Percentiles rank a stretch among this genome's conserved stretches.
Evolutionary conservation across 2,329 filamentous ascomycete genomes (phyloP).

Genomic region (Aspergillus aculeatus): DNA sequence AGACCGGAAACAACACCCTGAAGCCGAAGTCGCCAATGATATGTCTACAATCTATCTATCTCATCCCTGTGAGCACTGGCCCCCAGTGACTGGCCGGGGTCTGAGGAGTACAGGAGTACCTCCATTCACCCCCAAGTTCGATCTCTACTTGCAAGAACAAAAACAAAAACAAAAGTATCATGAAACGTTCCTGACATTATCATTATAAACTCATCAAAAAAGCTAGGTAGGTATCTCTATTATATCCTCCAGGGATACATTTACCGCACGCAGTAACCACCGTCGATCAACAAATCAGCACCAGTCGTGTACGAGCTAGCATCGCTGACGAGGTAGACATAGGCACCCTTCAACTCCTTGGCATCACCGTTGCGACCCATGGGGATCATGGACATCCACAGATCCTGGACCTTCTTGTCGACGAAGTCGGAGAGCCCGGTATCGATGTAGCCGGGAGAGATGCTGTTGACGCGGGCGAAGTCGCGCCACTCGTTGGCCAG

Average conservation of each 20-base stretch:
- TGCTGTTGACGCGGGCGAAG: conserved; percentile 67
- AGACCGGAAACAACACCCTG: too few relatives aligned
- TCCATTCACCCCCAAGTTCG: too few relatives aligned
- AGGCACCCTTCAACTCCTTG: conserved; percentile 63
- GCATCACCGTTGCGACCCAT: conserved; percentile 62
- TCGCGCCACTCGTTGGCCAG: conserved; percentile 69
- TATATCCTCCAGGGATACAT: not conserved
- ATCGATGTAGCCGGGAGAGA: conserved; percentile 68
- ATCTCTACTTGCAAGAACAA: too few relatives aligned
- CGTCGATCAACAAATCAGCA: conserved; percentile 49
- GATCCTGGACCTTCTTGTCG: conserved; percentile 54
- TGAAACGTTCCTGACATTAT: too few relatives aligned
- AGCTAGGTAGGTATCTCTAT: too few relatives aligned
- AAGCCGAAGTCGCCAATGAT: too few relatives aligned
- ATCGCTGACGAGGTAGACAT: conserved; percentile 51
- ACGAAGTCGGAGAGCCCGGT: conserved; percentile 67
- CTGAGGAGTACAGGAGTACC: too few relatives aligned
- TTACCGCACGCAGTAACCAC: conserved; percentile 49
- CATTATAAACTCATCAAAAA: too few relatives aligned
- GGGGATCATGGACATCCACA: conserved; percentile 62
- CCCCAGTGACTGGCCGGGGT: too few relatives aligned
- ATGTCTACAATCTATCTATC: too few relatives aligned
- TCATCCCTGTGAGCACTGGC: too few relatives aligned
- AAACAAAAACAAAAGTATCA: too few relatives aligned
- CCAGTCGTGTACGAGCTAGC: conserved; percentile 53